Base-by-base conservation (phyloP, 257 asterid species). In the Ehretia macrophylla region DNA sequence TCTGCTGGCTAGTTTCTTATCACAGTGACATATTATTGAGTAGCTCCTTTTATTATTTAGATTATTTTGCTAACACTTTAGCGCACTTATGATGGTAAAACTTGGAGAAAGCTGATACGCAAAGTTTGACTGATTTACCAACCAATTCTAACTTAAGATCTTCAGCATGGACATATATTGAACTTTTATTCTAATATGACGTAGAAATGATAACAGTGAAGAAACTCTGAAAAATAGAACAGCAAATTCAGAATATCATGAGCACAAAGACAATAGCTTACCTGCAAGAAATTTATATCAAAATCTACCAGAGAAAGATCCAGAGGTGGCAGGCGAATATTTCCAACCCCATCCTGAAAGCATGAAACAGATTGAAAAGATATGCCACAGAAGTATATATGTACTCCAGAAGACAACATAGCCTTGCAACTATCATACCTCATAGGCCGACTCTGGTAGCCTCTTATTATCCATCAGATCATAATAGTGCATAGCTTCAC, bases 231-330 rank as follows among this genome's bases (percentile, higher is more conserved):
- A 42, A 42, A 10, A 27, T 27, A 1, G 35, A 6, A 27, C 35
- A 3, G 35, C 3, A 27, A 27, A 42, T 42, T 42, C 11, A 42
- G 3, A 42, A 42, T 42, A 42, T 42, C 51, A 56, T 46, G 32
- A 68, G 60, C 14, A 66, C 61, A 38, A 38, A 38, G 35, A 57
- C 48, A 14, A 64, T 20, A 75, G 40, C 87, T 39, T 62, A 90
- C 96, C 98, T 87, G 96, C 75, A 90, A 68, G 20, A 95, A 82
- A 62, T 56, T 69, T 74, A 83, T 75, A 79, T 90, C 95, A 68
- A 90, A 71, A 68, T 80, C 80, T 72, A 51, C 67, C 73, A 83
- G 54, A 32, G 88, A 70, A 19, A 79, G 81, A 74, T 84, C 95
- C 56, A 79, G 79, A 72, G 75, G 77, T 55, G 95, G 82, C 32